Evolutionary conservation across 805 yeast genomes (phyloP).

Genomic region (Starmerella etchellsii): DNA sequence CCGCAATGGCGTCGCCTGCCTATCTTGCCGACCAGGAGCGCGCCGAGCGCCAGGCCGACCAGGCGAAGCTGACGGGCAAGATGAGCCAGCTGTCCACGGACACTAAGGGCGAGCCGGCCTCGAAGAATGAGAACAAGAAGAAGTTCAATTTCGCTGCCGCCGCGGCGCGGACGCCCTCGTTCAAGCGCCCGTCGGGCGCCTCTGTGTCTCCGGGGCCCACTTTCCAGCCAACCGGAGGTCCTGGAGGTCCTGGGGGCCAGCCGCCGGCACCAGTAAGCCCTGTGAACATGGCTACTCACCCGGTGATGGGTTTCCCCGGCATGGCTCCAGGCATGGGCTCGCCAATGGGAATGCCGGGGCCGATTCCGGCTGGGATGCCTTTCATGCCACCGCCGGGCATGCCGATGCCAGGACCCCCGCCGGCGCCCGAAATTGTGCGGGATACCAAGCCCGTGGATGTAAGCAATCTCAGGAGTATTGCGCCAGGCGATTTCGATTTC

Average conservation of each 20-base stretch:
- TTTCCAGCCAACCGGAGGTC: conserved; percentile 3
- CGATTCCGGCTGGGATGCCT: conserved; percentile 8
- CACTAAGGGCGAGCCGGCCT: conserved; percentile 22
- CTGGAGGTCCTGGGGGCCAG: not conserved
- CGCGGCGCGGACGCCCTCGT: conserved; percentile 53
- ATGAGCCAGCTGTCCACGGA: not conserved
- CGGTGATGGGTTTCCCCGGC: not conserved
- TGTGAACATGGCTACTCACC: conserved; percentile 1
- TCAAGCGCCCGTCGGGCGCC: conserved; percentile 30
- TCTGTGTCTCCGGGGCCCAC: conserved; percentile 34
- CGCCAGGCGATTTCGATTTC: not conserved
- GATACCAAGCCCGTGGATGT: conserved; percentile 1
- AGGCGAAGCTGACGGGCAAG: conserved; percentile 36
- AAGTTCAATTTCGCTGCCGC: conserved; percentile 47
- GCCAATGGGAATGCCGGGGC: conserved; percentile 16
- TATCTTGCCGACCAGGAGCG: conserved; percentile 24
- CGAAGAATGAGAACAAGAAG: conserved; percentile 1
- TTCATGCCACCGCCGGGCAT: conserved; percentile 15
- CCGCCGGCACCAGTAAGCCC: not conserved
- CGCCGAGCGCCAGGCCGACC: conserved; percentile 28
- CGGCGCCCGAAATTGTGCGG: not conserved
- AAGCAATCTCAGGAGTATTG: not conserved
- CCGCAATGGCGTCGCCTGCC: conserved; percentile 21
- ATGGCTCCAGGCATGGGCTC: not conserved
- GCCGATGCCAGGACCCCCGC: not conserved